Evolutionary conservation across 1,284 basidiomycete genomes (phyloP).

Genomic region (Ustilago sp.): DNA sequence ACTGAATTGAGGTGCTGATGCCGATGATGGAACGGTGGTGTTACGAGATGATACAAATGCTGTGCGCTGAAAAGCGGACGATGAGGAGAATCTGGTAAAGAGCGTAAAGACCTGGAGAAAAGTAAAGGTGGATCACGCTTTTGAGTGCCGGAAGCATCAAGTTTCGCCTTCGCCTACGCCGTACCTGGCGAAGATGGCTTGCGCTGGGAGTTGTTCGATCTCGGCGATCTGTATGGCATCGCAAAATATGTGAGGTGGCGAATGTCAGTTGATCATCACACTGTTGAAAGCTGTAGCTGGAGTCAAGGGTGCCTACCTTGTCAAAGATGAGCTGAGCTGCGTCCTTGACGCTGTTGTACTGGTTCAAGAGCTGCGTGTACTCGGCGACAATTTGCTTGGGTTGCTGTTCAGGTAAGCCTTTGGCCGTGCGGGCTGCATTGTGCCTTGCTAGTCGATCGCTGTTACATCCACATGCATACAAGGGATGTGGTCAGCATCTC

Average conservation of each 20-base stretch:
- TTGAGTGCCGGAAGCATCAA: neutral
- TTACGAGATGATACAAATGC: neutral
- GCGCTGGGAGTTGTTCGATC: slow-evolving; percentile 37
- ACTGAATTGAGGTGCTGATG: neutral
- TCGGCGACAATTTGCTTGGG: slow-evolving; percentile 33
- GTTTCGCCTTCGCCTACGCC: slow-evolving; percentile 20
- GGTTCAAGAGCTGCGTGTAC: slow-evolving; percentile 35
- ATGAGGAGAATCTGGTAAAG: neutral
- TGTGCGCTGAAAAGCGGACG: neutral
- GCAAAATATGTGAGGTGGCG: no score
- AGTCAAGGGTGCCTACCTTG: slow-evolving; percentile 24
- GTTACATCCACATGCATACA: neutral
- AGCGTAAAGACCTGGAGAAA: neutral
- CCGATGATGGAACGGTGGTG: neutral
- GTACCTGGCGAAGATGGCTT: slow-evolving; percentile 32
- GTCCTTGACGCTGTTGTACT: slow-evolving; percentile 51
- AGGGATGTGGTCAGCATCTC: neutral
- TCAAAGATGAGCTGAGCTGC: slow-evolving; percentile 35
- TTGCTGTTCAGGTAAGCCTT: slow-evolving; percentile 19
- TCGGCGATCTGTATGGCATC: slow-evolving; percentile 34
- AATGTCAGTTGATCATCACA: no score
- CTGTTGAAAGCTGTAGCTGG: neutral
- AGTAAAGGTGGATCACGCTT: no score
- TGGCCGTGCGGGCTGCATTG: slow-evolving; percentile 20
- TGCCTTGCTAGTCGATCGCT: slow-evolving; percentile 25